Conservation (phyloP, 2,329 filamentous ascomycete species). For the Fusarium tanahbumbuense region DNA sequence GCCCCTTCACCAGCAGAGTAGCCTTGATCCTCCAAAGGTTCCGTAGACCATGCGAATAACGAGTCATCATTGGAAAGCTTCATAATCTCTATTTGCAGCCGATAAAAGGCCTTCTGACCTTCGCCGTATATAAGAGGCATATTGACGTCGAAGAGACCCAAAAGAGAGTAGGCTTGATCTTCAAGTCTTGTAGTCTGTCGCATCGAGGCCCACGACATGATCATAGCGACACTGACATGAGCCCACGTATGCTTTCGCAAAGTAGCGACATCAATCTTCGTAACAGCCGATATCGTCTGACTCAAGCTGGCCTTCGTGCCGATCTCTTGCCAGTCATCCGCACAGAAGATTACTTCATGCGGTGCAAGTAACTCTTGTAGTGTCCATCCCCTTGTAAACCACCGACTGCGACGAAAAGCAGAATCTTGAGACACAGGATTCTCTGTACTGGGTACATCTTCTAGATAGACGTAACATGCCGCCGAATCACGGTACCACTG, state of each 20-base stretch:
- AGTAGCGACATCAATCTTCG: constrained; percentile 10
- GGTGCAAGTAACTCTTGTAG: constrained; percentile 18
- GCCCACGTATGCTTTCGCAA: constrained; percentile 12
- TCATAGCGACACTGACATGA: constrained; percentile 14
- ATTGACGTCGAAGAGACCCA: constrained; percentile 19
- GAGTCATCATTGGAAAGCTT: constrained; percentile 22
- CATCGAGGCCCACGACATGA: constrained; percentile 24
- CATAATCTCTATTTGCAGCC: constrained; percentile 25
- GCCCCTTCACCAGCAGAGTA: background rate
- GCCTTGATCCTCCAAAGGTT: constrained; percentile 1
- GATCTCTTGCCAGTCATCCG: background rate
- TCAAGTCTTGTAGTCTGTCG: constrained; percentile 11
- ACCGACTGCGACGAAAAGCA: constrained; percentile 8
- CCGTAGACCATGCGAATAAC: constrained; percentile 16
- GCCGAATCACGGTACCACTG: constrained; percentile 10
- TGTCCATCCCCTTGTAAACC: constrained; percentile 20
- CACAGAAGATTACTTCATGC: constrained; percentile 16
- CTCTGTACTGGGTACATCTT: background rate
- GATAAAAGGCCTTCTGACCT: constrained; percentile 14
- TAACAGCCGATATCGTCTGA: background rate
- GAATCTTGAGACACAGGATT: background rate
- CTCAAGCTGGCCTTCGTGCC: constrained; percentile 5
- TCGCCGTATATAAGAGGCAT: constrained; percentile 25
- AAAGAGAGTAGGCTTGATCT: constrained; percentile 22
- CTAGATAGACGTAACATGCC: constrained; percentile 14